Evolutionary conservation across 768 basidiomycete species (phyloP).

Genomic region (Peribolospora kevripleyi): DNA sequence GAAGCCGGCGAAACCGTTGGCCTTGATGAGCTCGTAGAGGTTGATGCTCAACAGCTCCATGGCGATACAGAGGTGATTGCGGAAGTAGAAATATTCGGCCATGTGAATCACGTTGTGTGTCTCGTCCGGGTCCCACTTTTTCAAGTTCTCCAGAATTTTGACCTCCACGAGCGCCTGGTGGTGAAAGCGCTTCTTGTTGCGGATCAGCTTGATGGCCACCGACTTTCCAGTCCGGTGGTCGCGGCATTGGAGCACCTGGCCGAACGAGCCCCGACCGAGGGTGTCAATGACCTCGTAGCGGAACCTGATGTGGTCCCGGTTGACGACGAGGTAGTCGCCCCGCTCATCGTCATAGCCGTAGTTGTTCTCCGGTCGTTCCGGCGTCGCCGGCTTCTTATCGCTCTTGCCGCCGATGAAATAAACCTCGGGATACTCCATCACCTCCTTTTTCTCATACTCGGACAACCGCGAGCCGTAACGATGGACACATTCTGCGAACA

Average conservation of each 20-base stretch:
- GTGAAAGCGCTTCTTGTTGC: constrained; percentile 97
- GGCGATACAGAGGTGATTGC: constrained; percentile 89
- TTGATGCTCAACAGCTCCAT: constrained; percentile 97
- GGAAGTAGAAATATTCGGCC: constrained; percentile 96
- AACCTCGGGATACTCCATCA: constrained; percentile 59
- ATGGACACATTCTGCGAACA: constrained; percentile 17
- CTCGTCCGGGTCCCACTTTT: constrained; percentile 96
- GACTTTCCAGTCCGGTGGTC: constrained; percentile 86
- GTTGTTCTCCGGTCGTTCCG: constrained; percentile 55
- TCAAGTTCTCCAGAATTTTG: constrained; percentile 84
- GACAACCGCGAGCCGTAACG: constrained; percentile 40
- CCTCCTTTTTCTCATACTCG: constrained; percentile 70
- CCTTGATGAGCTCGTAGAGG: constrained; percentile 95
- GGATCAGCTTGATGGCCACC: constrained; percentile 97
- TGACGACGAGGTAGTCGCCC: constrained; percentile 79
- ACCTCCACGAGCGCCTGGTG: constrained; percentile 97
- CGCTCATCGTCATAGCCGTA: constrained; percentile 93
- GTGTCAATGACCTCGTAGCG: constrained; percentile 87
- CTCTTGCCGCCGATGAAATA: constrained; percentile 59
- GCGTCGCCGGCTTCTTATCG: constrained; percentile 57
- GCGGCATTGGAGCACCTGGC: constrained; percentile 83
- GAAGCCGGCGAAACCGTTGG: constrained; percentile 96
- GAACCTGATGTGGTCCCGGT: constrained; percentile 78
- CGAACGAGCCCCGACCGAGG: constrained; percentile 93
- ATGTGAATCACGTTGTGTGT: constrained; percentile 94